These are phyloP conservation scores for Phytophthora europaea DNA, from an alignment of 352 stramenopile genomes.

Conservation along the genomic window DNA sequence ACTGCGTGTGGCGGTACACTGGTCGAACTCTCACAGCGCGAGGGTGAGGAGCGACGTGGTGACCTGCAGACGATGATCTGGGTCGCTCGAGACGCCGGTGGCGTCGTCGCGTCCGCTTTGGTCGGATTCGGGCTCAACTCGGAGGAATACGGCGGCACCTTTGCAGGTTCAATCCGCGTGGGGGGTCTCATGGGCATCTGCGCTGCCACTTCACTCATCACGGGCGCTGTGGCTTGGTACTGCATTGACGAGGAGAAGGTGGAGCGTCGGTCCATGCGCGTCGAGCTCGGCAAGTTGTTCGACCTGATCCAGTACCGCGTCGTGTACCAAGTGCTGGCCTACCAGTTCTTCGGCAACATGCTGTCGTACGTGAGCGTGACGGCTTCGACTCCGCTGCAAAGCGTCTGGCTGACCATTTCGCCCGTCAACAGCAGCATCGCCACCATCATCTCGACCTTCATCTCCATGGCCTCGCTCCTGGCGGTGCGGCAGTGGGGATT, in stretches of 20 bases:
- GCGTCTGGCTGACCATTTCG: conserved; percentile 51
- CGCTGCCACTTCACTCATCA: conserved; percentile 40
- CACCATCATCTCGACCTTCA: conserved; percentile 47
- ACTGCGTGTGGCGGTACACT: conserved; percentile 60
- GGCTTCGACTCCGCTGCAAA: conserved; percentile 53
- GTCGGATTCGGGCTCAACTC: conserved; percentile 71
- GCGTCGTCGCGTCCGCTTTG: conserved; percentile 56
- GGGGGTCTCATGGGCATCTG: conserved; percentile 64
- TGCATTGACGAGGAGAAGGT: conserved; percentile 58
- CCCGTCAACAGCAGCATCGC: conserved; percentile 55
- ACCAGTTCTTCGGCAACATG: conserved; percentile 70
- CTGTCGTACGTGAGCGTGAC: conserved; percentile 59
- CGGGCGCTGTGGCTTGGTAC: conserved; percentile 53
- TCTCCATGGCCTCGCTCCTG: conserved; percentile 45
- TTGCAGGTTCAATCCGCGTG: conserved; percentile 58
- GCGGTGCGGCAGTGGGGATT: conserved; percentile 46
- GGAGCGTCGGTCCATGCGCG: conserved; percentile 32
- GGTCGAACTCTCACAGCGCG: conserved; percentile 69
- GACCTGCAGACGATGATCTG: conserved; percentile 71
- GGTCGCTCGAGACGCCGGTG: conserved; percentile 45
- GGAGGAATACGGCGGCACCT: conserved; percentile 61
- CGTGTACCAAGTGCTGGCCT: conserved; percentile 64
- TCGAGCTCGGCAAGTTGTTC: conserved; percentile 50
- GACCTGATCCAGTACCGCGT: conserved; percentile 65
- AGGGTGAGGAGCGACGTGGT: conserved; percentile 57